A percentile compares a stretch with the other conserved stretches of the same genome.
Evolutionary conservation across 2,329 filamentous ascomycete genomes (phyloP).

Genomic region (Colletotrichum chlorophyti): DNA sequence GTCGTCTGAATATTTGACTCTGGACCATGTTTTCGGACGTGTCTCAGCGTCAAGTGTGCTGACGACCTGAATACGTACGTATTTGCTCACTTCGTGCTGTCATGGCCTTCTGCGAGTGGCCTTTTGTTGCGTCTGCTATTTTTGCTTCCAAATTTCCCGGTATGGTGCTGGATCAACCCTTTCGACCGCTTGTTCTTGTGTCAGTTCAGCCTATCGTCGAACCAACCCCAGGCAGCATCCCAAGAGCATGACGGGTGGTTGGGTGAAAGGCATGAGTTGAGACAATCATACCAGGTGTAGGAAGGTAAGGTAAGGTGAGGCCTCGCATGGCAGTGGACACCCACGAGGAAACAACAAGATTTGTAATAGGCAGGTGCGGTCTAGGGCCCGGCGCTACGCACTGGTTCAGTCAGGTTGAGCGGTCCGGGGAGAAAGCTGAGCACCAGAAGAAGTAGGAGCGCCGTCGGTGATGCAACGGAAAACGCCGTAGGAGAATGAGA

Average conservation of each 20-base stretch:
- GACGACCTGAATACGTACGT: slow-evolving; percentile 8
- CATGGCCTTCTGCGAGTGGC: no score
- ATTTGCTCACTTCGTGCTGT: neutral
- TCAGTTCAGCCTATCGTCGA: no score
- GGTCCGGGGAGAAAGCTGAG: neutral
- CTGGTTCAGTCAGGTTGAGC: neutral
- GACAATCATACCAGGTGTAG: no score
- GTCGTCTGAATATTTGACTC: slow-evolving; percentile 20
- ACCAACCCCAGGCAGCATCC: no score
- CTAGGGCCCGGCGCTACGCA: neutral
- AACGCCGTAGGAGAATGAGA: neutral
- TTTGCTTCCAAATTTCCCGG: no score
- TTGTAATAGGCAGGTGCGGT: neutral
- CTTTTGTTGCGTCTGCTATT: neutral
- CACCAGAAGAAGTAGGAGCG: neutral
- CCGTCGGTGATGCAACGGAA: neutral
- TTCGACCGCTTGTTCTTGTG: no score
- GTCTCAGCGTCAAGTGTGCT: slow-evolving; percentile 19
- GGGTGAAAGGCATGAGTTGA: no score
- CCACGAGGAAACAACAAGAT: neutral
- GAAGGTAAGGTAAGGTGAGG: no score
- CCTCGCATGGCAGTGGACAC: no score
- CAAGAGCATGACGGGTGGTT: no score
- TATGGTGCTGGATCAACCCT: no score
- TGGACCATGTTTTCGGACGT: slow-evolving; percentile 15